Base-by-base conservation (phyloP, 345 rosid species). In the Eucalyptus tenuipes region DNA sequence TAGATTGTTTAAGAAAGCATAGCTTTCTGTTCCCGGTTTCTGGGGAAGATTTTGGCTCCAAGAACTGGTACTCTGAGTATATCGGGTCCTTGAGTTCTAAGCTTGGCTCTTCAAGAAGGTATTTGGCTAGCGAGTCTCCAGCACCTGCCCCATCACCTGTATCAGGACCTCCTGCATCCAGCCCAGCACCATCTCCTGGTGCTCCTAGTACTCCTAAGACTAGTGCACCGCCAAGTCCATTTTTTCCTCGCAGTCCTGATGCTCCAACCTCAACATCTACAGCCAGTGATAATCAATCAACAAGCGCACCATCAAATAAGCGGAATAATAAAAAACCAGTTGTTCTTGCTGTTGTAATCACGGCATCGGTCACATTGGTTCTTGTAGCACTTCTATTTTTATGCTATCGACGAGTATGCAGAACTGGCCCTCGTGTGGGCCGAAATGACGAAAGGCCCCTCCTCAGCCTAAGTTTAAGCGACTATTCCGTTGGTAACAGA, bases 401-500 rank as follows among this genome's bases (percentile, higher is more conserved):
- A 12, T 95, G 96, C 91, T 97, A 94, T 90, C 88, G 86, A 84
- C 92, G 88, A 88, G 86, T 93, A 49, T 94, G 91, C 89, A 85
- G 93, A 87, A 88, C 89, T 13, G 92, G 94, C 52, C 87, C 94
- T 91, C 91, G 90, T 86, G 91, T n/a, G 86, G 89, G 91, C 87
- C 91, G 44, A 90, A 95, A 95, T 89, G 99, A 98, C 88, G 99
- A 97, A 86, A 94, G 94, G 45, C 99, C 98, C 87, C 99, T 98
- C 89, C 97, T 98, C 90, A 93, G 97, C 93, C 92, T 97, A 91
- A 96, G 99, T 94, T 87, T 92, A 89, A 94, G 92, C 42, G 97
- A 96, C 59, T 92, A 92, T 91, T 94, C 99, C 89, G 71, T 88
- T 85, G 96, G 99, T 97, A 95, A 55, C 50, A 88, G 59, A 80